Evolutionary conservation across 805 yeast genomes (phyloP), one percentile per base, ranked within the genome.

Genomic region (Saccharomycopsis capsularis): DNA sequence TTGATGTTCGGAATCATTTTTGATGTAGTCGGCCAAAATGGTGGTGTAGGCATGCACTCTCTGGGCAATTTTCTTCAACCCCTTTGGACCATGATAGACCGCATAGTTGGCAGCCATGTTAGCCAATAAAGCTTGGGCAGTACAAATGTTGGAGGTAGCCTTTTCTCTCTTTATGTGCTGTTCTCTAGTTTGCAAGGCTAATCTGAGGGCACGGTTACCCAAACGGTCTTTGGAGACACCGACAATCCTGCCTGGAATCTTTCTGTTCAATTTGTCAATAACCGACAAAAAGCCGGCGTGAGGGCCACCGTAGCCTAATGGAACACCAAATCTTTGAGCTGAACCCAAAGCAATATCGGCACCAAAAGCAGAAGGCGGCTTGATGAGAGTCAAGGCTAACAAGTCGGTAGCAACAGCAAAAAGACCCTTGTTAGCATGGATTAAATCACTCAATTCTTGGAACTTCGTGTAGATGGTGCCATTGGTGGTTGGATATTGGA

Each of bases 241-340:
- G 48, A 93, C 90, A 48, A 93, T 77, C 69, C 99, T 78, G 40
- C 99, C 99, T 2, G 99, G 99, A 65, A 93, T 88, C 67, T 90
- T 93, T 63, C 99, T 79, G 62, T 87, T 86, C 58, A 84, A 74
- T 48, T 79, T 75, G 52, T 81, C 78, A n/a, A 79, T 74, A 37
- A 91, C 95, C 6, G 98, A 87, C 59, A 93, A 90, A 68, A 87
- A 93, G 0, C 96, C 99, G 42, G 99, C 98, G 65, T 93, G 99
- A 3, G 99, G 99, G 19, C 99, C 99, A 61, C 99, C 99, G 63
- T 81, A 93, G 4, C 98, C 99, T 71, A 91, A 78, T 48, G 99
- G 98, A 36, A 91, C 97, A 60, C 99, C 99, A 59, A 93, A 88
- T 65, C 99, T 76, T 73, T 93, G 99, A 3, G 97, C 76, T 6